A percentile compares a stretch with the other conserved stretches of the same genome.
Conservation (phyloP, 2,329 filamentous ascomycete species). For the Chrysoporthe austroafricana region DNA sequence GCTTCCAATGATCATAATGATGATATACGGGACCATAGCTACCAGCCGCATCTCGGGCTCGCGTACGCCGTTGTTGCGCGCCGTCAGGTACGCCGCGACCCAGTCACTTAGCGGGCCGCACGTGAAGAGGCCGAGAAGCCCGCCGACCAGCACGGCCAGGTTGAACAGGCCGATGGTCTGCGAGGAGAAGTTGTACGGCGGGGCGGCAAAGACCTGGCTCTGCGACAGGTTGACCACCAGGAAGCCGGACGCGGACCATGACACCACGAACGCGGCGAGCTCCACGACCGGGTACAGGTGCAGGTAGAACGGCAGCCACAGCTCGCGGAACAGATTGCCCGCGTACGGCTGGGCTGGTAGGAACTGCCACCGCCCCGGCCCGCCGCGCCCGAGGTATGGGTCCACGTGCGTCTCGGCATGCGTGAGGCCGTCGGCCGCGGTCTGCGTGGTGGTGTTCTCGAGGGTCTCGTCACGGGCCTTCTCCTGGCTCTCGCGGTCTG, state of each 20-base stretch:
- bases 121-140: slow-evolving; percentile 45
- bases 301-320: slow-evolving; percentile 66
- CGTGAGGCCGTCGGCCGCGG: slow-evolving; percentile 10
- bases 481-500: slow-evolving; percentile 12
- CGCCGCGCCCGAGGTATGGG: slow-evolving; percentile 59
- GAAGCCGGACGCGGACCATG: slow-evolving; percentile 50
- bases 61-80: slow-evolving; percentile 48
- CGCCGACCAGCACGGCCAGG: slow-evolving; percentile 48
- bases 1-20: slow-evolving; percentile 49
- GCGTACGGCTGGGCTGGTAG: slow-evolving; percentile 52
- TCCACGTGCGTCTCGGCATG: slow-evolving; percentile 45
- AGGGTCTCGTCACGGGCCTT: slow-evolving; percentile 19
- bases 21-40: slow-evolving; percentile 49
- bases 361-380: slow-evolving; percentile 60
- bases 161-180: slow-evolving; percentile 52
- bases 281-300: slow-evolving; percentile 66
- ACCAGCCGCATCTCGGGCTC: slow-evolving; percentile 54
- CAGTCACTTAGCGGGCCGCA: slow-evolving; percentile 50
- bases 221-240: slow-evolving; percentile 63
- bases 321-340: slow-evolving; percentile 53
- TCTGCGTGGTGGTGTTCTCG: slow-evolving; percentile 9
- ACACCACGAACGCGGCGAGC: slow-evolving; percentile 64
- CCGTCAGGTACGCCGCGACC: slow-evolving; percentile 44
- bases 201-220: slow-evolving; percentile 45
- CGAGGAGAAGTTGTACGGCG: slow-evolving; percentile 49